These are phyloP conservation scores for Arachnopeziza araneosa DNA, from an alignment of 2,329 filamentous ascomycete species.

Conservation along the genomic window DNA sequence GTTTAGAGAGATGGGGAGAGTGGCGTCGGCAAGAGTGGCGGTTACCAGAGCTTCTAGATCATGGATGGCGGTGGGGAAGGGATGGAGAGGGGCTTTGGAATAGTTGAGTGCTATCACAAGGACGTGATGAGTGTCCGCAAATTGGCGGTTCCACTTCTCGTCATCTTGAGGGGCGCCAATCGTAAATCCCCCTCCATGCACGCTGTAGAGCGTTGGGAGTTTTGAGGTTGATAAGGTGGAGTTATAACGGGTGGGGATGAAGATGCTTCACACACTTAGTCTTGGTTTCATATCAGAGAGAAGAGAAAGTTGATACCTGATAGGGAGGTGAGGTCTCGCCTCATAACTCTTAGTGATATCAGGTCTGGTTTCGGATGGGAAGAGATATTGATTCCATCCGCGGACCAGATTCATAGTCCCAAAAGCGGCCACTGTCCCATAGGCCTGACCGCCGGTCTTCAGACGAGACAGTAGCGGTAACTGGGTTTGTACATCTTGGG, in stretches of 20 bases:
- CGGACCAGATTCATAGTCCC: background rate
- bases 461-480: background rate
- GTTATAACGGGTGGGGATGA: background rate
- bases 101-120: background rate
- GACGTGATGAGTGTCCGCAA: background rate
- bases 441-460: background rate
- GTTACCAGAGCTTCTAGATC: background rate
- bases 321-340: background rate
- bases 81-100: background rate
- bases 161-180: background rate
- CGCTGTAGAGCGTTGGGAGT: background rate
- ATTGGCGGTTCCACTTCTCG: background rate
- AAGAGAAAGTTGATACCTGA: background rate
- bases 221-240: background rate
- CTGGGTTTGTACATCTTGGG: background rate
- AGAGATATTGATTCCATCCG: background rate
- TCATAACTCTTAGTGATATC: background rate
- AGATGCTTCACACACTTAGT: background rate
- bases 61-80: background rate
- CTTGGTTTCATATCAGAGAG: background rate
- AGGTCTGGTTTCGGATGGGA: background rate
- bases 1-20: background rate
- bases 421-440: background rate
- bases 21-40: background rate
- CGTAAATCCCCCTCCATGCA: background rate